Percentiles rank a stretch among this genome's conserved stretches.
Evolutionary conservation across 208 protist species (phyloP).

Genomic region (Strigomonas culicis): DNA sequence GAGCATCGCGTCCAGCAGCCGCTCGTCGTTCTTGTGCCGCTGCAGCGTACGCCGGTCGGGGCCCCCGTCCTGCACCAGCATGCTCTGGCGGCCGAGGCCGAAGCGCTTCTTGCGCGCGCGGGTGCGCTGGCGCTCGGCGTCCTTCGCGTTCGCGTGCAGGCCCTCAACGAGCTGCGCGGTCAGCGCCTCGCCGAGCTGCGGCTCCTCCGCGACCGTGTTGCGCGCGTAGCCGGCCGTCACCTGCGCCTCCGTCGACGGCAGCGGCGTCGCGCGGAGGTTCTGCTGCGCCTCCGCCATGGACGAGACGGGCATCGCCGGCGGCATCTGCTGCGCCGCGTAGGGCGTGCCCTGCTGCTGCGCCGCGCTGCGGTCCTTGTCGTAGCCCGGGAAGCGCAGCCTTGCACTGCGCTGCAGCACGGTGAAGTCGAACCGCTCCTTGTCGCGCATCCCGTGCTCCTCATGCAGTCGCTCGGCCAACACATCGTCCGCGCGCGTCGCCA

Average conservation of each 20-base stretch:
- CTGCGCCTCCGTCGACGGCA: conserved; percentile 33
- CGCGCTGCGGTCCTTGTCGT: conserved; percentile 76
- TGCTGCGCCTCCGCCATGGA: conserved; percentile 80
- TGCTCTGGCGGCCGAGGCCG: conserved; percentile 77
- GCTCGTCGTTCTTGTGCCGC: conserved; percentile 83
- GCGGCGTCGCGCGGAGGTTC: conserved; percentile 33
- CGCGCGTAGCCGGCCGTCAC: conserved; percentile 38
- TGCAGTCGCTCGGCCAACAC: conserved; percentile 56
- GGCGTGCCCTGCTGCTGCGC: conserved; percentile 74
- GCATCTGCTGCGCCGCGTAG: conserved; percentile 65
- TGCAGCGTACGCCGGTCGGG: conserved; percentile 69
- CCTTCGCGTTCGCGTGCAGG: conserved; percentile 27
- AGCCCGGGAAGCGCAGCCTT: conserved; percentile 70
- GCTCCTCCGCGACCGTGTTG: conserved; percentile 67
- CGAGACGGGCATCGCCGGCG: conserved; percentile 34
- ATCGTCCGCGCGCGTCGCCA: conserved; percentile 29
- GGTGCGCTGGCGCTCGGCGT: conserved; percentile 19
- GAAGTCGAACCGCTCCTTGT: conserved; percentile 83
- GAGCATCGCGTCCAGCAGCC: conserved; percentile 64
- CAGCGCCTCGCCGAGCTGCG: conserved; percentile 71
- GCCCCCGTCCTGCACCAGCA: conserved; percentile 85
- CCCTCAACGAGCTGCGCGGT: conserved; percentile 43
- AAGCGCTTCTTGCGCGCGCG: conserved; percentile 70
- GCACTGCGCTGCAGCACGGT: conserved; percentile 63
- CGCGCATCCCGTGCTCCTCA: conserved; percentile 68